Base-by-base conservation (phyloP, 257 asterid species). In the Forsythia viridissima region DNA sequence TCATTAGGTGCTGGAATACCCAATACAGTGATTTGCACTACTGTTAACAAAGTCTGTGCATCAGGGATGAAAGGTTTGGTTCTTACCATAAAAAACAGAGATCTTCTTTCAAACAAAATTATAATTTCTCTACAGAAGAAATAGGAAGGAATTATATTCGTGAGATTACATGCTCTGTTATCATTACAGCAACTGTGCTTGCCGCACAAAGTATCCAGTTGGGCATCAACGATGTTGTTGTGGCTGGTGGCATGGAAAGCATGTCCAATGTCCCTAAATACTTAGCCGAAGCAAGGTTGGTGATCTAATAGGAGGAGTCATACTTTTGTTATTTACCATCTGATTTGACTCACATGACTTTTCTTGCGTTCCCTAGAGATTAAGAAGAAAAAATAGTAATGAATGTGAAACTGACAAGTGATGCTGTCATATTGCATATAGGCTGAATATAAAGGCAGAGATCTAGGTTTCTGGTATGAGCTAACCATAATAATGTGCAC, bases 191-290 rank as follows among this genome's bases (percentile, higher is more conserved):
- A 63, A 89, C 97, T 39, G 90, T 93, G 93, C 92, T 93, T 72
- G 99, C 99, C 8, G 90, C 97, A 73, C 99, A 95, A 82, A 92
- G 87, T 79, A 95, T 95, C 78, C 97, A 92, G 87, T 87, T 95
- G 91, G 99, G 98, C 71, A 84, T 88, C 86, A 95, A 91, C 73
- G 97, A 95, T 77, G 90, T 93, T 75, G 99, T 95, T 24, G 96
- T 95, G 63, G 97, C 99, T 79, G 99, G 99, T 85, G 99, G 99
- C 73, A 95, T 93, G 98, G 98, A 95, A 85, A 90, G 87, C 89
- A 95, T 95, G 99, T 95, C 99, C 65, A 95, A 93, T 84, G 97
- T 85, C 83, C 98, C 99, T 48, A 95, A 93, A 79, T 95, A 95
- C 89, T 77, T 95, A 59, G 90, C 94, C 51, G 97, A 95, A 82